Base-by-base conservation (phyloP, 2,329 filamentous ascomycete genomes). In the Cladophialophora immunda region DNA sequence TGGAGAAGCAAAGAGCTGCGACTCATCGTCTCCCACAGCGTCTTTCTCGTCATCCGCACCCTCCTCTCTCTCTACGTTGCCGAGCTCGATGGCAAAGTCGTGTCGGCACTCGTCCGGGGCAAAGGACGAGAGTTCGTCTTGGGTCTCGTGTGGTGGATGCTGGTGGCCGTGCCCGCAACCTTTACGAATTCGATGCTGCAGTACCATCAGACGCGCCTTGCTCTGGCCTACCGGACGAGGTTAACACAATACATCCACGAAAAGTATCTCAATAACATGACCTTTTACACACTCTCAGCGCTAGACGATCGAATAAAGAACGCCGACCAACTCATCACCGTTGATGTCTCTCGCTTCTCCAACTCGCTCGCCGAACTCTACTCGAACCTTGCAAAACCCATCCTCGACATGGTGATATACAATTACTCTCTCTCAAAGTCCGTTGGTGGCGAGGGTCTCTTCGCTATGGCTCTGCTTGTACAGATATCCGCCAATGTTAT, bases 151-250 rank as follows among this genome's bases (percentile, higher is more conserved):
- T 97, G 94, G 93, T 99, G 95, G 95, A 99, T 99, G 95, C 78
- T 94, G 63, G 95, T 99, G 71, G 94, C 95, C 29, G 86, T 99
- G 17, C 95, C 95, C 9, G 95, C 95, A 1, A 98, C 95, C 0
- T 97, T 98, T 78, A 99, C 95, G 47, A 99, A 99, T 79, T 97
- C 94, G 0, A 99, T 99, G 95, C 85, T 98, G 52, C 96, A 94
- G 29, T 98, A 97, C 78, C 95, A 99, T 76, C 95, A 99, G 82
- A 96, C 94, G 75, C 93, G 96, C 77, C 87, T 99, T 52, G 93
- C 94, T 0, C 84, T 99, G 32, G 92, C 94, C 76, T 99, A 99
- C 79, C 90, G 95, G 68, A 94, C 94, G 45, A 89, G 95, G 54
- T 85, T 99, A 36, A 99, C 95, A n/a, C 91, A 95, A 75, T 85